Evolutionary conservation across 1,139 yeast species (phyloP).

Genomic region (Blastobotrys proliferans): DNA sequence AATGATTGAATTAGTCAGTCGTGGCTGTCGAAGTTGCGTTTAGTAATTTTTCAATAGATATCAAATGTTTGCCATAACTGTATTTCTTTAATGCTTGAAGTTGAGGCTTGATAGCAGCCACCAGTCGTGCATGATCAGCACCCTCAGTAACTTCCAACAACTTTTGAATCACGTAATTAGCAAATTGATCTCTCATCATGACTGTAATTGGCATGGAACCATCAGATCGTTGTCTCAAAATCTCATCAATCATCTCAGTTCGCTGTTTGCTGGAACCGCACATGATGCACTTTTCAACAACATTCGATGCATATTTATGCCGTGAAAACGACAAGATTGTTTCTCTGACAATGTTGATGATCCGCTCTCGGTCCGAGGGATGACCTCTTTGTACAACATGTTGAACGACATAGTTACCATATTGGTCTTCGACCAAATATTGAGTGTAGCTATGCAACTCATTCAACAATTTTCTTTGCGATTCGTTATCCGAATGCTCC

Average conservation of each 20-base stretch:
- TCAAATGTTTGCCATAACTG: slow-evolving; percentile 73
- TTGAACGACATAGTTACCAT: slow-evolving; percentile 96
- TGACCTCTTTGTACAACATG: slow-evolving; percentile 84
- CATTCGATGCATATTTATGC: slow-evolving; percentile 97
- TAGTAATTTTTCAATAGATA: slow-evolving; percentile 71
- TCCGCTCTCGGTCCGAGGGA: slow-evolving; percentile 46
- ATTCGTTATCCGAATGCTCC: slow-evolving; percentile 58
- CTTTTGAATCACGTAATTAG: slow-evolving; percentile 94
- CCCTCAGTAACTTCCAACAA: slow-evolving; percentile 78
- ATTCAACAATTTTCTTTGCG: slow-evolving; percentile 57
- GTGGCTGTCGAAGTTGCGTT: slow-evolving; percentile 11
- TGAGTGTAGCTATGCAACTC: slow-evolving; percentile 73
- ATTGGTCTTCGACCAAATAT: slow-evolving; percentile 87
- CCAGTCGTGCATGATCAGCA: slow-evolving; percentile 45
- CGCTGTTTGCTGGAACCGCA: slow-evolving; percentile 65
- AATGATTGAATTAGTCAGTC: no score
- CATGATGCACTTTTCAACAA: slow-evolving; percentile 88
- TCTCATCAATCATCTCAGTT: slow-evolving; percentile 55
- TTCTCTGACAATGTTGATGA: slow-evolving; percentile 47
- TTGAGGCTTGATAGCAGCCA: slow-evolving; percentile 38
- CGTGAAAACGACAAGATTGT: slow-evolving; percentile 79
- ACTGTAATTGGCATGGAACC: slow-evolving; percentile 38
- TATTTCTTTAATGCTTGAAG: slow-evolving; percentile 38
- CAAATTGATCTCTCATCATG: slow-evolving; percentile 98
- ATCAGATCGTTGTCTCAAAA: slow-evolving; percentile 43